These are phyloP conservation scores for Jasminum sambac DNA, from an alignment of 257 asterid genomes.

Conservation along the genomic window DNA sequence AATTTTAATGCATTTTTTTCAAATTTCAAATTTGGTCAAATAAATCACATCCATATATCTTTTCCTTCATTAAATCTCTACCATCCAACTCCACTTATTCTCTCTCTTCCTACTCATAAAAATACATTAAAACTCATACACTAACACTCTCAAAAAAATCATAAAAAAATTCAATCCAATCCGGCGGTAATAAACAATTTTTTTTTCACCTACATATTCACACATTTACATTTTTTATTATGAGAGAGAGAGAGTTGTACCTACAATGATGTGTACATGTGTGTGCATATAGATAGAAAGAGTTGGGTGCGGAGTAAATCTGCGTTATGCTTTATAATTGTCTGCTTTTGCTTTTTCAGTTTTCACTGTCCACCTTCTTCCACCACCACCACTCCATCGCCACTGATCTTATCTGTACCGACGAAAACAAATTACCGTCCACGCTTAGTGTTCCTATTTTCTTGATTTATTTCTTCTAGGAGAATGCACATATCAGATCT, in stretches of 20 bases:
- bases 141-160: too few relatives aligned
- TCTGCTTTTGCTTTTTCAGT: constrained; percentile 36
- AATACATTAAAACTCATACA: too few relatives aligned
- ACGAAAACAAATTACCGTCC: constrained; percentile 30
- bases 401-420: constrained; percentile 32
- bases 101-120: too few relatives aligned
- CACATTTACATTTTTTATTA: too few relatives aligned
- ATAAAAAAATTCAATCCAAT: too few relatives aligned
- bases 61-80: too few relatives aligned
- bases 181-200: too few relatives aligned
- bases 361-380: constrained; percentile 35
- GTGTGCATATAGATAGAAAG: constrained; percentile 21
- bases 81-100: too few relatives aligned
- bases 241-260: neutral
- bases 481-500: constrained; percentile 45
- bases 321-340: constrained; percentile 38
- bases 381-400: constrained; percentile 26
- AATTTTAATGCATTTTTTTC: too few relatives aligned
- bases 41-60: too few relatives aligned
- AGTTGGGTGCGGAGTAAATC: constrained; percentile 29
- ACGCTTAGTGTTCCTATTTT: constrained; percentile 21
- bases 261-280: neutral
- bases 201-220: constrained; percentile 6
- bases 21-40: too few relatives aligned
- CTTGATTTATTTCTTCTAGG: neutral